These are phyloP conservation scores for Microglena sp. DNA, from an alignment of 139 green algal species.

Conservation along the genomic window DNA sequence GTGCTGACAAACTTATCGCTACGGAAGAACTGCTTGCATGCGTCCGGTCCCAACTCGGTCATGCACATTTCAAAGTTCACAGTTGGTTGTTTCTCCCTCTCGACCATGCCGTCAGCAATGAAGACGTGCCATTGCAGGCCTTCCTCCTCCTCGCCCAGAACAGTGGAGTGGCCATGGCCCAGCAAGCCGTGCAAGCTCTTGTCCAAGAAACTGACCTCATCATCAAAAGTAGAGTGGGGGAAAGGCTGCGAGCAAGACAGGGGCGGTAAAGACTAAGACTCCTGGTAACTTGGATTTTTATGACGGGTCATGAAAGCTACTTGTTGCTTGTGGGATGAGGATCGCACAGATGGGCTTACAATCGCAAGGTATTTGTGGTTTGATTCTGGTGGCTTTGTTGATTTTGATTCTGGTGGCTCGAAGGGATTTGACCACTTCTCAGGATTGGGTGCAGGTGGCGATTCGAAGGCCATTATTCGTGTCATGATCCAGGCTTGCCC, in stretches of 20 bases:
- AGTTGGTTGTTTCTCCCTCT: conserved; percentile 19
- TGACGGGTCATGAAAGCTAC: no score
- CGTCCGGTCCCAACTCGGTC: conserved; percentile 68
- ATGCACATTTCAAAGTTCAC: conserved; percentile 95
- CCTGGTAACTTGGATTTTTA: no score
- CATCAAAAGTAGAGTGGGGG: conserved; percentile 60
- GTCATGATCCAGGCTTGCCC: no score
- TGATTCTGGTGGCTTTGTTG: no score
- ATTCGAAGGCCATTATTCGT: no score
- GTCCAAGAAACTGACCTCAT: conserved; percentile 68
- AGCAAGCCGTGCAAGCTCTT: conserved; percentile 59
- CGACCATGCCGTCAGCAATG: conserved; percentile 42
- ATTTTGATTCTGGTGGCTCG: no score
- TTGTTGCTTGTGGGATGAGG: no score
- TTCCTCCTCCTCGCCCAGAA: conserved; percentile 70
- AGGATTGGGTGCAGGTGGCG: no score
- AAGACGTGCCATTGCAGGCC: conserved; percentile 94
- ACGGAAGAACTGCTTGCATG: conserved; percentile 66
- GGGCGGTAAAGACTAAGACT: neutral
- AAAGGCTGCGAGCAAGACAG: conserved; percentile 17
- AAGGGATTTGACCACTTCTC: no score
- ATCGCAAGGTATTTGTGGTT: no score
- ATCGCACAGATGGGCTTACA: no score
- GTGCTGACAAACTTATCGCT: conserved; percentile 49
- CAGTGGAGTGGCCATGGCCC: conserved; percentile 50